Evolutionary conservation across 345 rosid genomes (phyloP), one percentile per base, ranked within the genome.

Genomic region (Punica granatum): DNA sequence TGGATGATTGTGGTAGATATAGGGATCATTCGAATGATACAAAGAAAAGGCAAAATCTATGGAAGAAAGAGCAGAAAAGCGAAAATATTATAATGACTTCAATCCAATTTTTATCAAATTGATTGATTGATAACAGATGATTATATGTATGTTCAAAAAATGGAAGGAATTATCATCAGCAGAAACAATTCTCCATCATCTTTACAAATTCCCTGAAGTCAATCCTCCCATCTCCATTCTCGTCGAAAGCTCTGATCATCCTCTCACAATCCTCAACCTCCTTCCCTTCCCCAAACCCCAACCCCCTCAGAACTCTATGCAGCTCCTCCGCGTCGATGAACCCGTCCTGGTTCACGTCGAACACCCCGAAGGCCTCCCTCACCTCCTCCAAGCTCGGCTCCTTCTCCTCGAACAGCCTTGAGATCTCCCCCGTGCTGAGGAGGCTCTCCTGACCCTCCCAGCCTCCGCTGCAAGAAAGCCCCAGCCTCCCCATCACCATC

Each of bases 361-460:
- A 92, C 64, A 88, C 96, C 53, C 83, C 79, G 72, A 92, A 92
- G 69, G 92, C 86, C 70, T 82, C 85, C 76, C 84, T 90, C 69
- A 85, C 67, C 72, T 92, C 98, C 66, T 82, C 88, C 73, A 85
- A 67, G 70, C 98, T 90, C 0, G 92, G 92, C 77, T 86, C 95
- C 72, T 81, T 72, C 80, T 92, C 95, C 37, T 84, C 89, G 74
- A 92, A 90, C 76, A 90, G 51, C 80, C 73, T 70, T 0, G 79
- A 66, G 72, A 89, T 67, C 69, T 83, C 89, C 53, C 77, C 49
- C 21, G 78, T 67, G 69, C 76, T 67, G 36, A 32, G 42, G 32
- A 32, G 39, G 8, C 32, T 53, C 67, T 72, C 78, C 19, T 73
- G 70, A 46, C 84, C 80, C 31, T 80, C 81, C 66, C 70, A 82